Evolutionary conservation across 2,329 filamentous ascomycete genomes (phyloP), one percentile per base, ranked within the genome.

Genomic region (Madurella fahalii): DNA sequence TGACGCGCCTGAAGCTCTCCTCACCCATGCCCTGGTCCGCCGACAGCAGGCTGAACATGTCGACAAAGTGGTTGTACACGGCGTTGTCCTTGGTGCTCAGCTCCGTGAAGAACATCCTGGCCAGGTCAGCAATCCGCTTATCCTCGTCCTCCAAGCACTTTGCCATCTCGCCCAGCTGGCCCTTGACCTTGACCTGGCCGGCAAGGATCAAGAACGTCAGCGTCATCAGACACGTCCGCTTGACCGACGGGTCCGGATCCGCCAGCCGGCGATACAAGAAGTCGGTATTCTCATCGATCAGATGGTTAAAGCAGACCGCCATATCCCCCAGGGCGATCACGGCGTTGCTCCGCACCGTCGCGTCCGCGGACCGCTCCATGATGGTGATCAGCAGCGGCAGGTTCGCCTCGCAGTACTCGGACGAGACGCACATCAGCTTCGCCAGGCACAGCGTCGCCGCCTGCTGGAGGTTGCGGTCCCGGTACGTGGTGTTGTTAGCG

Each of bases 271-370:
- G 86, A 72, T 99, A 99, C 41, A 99, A 73, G 76, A 97, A 99
- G 69, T 99, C 94, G 0, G 94, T 99, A 71, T 99, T 97, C 73
- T 99, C 95, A 67, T 99, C 95, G 63, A 99, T 96, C 47, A 99
- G 82, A 67, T 99, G 94, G 68, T 99, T 99, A 80, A 99, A 99
- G 80, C 92, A 96, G 18, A 99, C 94, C 0, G 95, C 95, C 94
- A 99, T 99, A 68, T 99, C 94, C 40, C 94, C 94, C 0, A 99
- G 83, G 0, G 94, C 93, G 63, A 99, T 95, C 16, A 99, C 95
- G 9, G 95, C 90, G 68, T 99, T 99, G 64, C 90, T 95, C 49
- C 94, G 86, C 40, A 95, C 93, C 16, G 92, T 95, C 1, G 95
- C 88, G 65, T 96, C 90, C 32, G 90, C 83, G 2, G 91, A 96